Conservation (phyloP, 2,329 filamentous ascomycete genomes). For the Talaromyces sp. region DNA sequence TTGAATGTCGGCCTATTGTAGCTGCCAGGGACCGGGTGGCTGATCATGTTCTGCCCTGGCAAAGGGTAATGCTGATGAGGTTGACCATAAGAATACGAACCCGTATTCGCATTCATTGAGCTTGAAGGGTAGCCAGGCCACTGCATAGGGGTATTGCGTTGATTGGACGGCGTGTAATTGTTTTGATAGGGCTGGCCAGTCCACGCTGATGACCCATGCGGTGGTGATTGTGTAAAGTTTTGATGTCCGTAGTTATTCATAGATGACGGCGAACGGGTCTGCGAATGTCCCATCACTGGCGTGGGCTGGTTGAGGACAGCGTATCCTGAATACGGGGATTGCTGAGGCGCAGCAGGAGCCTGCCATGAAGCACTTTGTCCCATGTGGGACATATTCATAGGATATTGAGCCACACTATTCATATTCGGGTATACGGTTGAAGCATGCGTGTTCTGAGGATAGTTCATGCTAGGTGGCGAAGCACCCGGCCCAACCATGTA, state of each 20-base stretch:
- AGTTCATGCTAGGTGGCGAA: slow-evolving; percentile 26
- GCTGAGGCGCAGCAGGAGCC: slow-evolving; percentile 25
- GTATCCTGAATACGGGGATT: slow-evolving; percentile 32
- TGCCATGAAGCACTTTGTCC: slow-evolving; percentile 30
- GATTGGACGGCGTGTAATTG: slow-evolving; percentile 27
- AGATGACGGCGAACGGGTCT: slow-evolving; percentile 31
- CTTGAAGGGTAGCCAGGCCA: slow-evolving; percentile 34
- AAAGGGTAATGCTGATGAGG: slow-evolving; percentile 45
- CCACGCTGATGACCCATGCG: slow-evolving; percentile 25
- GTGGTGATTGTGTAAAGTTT: slow-evolving; percentile 21
- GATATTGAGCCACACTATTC: slow-evolving; percentile 28
- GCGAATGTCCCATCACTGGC: slow-evolving; percentile 29
- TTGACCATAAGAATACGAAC: slow-evolving; percentile 72
- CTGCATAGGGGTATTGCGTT: slow-evolving; percentile 34
- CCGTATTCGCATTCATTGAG: slow-evolving; percentile 29
- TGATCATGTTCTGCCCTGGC: slow-evolving; percentile 65
- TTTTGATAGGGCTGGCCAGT: slow-evolving; percentile 26
- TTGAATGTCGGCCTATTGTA: slow-evolving; percentile 85
- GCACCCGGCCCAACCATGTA: slow-evolving; percentile 33
- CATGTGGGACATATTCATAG: slow-evolving; percentile 30
- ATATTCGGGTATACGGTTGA: slow-evolving; percentile 27
- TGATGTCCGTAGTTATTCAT: slow-evolving; percentile 32
- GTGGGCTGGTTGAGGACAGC: slow-evolving; percentile 31
- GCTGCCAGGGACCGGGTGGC: slow-evolving; percentile 76
- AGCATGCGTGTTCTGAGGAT: slow-evolving; percentile 23